Conservation (phyloP, 2,329 filamentous ascomycete genomes). For the Pseudofabraea citricarpa region DNA sequence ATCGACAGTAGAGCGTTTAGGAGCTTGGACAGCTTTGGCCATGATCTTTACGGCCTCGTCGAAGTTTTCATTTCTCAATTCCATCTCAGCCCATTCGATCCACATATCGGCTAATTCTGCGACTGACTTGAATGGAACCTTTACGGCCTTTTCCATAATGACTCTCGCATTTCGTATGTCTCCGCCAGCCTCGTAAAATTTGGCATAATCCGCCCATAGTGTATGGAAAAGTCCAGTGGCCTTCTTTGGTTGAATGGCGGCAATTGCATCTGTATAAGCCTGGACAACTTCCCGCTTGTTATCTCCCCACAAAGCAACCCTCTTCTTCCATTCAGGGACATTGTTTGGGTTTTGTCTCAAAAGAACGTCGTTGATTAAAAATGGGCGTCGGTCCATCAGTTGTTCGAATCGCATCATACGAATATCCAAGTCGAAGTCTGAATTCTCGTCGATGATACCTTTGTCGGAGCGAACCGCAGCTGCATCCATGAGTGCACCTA, state of each 20-base stretch:
- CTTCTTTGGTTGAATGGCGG: constrained; percentile 89
- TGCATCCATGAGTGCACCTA: constrained; percentile 84
- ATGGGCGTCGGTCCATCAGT: constrained; percentile 93
- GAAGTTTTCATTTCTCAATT: constrained; percentile 92
- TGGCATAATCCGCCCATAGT: constrained; percentile 94
- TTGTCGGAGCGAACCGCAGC: constrained; percentile 77
- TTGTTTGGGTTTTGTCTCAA: constrained; percentile 95
- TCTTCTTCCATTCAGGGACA: constrained; percentile 94
- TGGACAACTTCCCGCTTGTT: constrained; percentile 89
- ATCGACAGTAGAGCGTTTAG: constrained; percentile 95
- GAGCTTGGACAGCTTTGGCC: constrained; percentile 95
- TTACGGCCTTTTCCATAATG: constrained; percentile 97
- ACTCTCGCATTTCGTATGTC: constrained; percentile 81
- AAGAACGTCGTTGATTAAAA: constrained; percentile 92
- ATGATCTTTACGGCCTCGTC: constrained; percentile 92
- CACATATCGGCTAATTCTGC: constrained; percentile 95
- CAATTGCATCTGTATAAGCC: constrained; percentile 92
- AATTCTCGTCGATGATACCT: constrained; percentile 70
- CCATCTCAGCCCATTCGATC: constrained; percentile 99
- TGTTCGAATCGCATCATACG: constrained; percentile 98
- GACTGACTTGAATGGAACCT: constrained; percentile 97
- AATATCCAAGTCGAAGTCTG: constrained; percentile 92
- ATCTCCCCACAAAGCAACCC: constrained; percentile 90
- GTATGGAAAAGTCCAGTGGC: constrained; percentile 91
- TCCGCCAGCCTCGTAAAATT: constrained; percentile 87